Evolutionary conservation across 164 flowering plant species (phyloP).

Genomic region (Houttuynia cordata): DNA sequence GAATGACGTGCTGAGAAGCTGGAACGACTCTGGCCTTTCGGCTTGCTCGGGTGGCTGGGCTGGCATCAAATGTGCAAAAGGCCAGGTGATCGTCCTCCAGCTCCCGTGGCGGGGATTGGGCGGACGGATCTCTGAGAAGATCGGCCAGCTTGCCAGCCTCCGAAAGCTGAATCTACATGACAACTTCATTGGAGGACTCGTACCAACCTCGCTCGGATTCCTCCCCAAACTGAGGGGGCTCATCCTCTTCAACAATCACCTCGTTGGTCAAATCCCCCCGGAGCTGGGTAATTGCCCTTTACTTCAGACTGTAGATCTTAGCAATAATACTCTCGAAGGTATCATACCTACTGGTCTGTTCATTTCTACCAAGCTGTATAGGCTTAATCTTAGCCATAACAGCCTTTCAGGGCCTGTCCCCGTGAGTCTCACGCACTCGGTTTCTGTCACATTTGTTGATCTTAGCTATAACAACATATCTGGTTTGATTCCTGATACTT

Average conservation of each 20-base stretch:
- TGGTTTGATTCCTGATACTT: slow-evolving; percentile 56
- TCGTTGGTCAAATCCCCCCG: slow-evolving; percentile 74
- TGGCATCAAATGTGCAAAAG: slow-evolving; percentile 75
- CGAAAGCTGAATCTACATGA: slow-evolving; percentile 77
- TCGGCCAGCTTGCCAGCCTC: slow-evolving; percentile 56
- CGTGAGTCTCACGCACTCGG: slow-evolving; percentile 24
- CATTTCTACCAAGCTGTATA: slow-evolving; percentile 43
- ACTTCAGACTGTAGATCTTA: slow-evolving; percentile 66
- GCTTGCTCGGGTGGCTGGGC: slow-evolving; percentile 82
- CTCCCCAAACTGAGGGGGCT: slow-evolving; percentile 71
- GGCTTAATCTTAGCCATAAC: slow-evolving; percentile 76
- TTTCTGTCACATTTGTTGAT: slow-evolving; percentile 52
- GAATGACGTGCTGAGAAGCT: slow-evolving; percentile 43
- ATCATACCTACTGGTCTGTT: slow-evolving; percentile 47
- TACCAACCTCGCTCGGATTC: slow-evolving; percentile 62
- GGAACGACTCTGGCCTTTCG: slow-evolving; percentile 48
- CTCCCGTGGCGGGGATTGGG: slow-evolving; percentile 82
- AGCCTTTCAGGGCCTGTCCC: slow-evolving; percentile 57
- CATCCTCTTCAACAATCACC: slow-evolving; percentile 67
- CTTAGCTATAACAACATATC: slow-evolving; percentile 72
- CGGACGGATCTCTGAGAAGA: slow-evolving; percentile 57
- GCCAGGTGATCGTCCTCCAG: slow-evolving; percentile 71
- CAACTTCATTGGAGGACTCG: slow-evolving; percentile 44
- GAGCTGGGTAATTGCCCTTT: slow-evolving; percentile 43
- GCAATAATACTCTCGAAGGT: slow-evolving; percentile 67